These are phyloP conservation scores for Cutaneotrichosporon mucoides DNA, from an alignment of 1,284 basidiomycete genomes.

Conservation along the genomic window DNA sequence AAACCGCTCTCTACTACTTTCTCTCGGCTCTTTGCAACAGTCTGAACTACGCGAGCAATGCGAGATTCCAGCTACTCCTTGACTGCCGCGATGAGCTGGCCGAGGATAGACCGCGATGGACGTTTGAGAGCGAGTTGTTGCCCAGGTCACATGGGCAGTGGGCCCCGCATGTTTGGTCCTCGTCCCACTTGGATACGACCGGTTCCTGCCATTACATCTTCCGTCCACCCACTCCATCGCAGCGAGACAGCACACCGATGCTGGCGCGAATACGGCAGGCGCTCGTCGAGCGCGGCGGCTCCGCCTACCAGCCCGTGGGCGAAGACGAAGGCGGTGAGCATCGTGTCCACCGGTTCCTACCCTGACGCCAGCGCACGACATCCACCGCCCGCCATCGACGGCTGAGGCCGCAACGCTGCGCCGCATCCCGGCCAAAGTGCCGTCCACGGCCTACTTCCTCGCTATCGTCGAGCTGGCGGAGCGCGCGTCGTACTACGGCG, in stretches of 20 bases:
- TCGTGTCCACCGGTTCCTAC: too few relatives aligned
- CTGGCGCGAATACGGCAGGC: constrained; percentile 1
- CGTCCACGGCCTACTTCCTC: constrained; percentile 21
- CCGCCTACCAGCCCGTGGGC: not conserved
- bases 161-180: not conserved
- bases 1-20: too few relatives aligned
- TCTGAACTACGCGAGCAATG: too few relatives aligned
- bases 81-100: too few relatives aligned
- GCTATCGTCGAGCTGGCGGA: constrained; percentile 41
- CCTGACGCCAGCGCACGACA: not conserved
- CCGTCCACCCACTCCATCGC: not conserved
- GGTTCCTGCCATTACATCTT: not conserved
- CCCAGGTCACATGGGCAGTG: not conserved
- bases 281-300: not conserved
- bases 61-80: too few relatives aligned
- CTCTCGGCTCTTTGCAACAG: too few relatives aligned
- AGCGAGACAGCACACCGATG: not conserved
- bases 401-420: constrained; percentile 10
- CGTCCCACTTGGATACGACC: not conserved
- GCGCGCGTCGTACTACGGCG: constrained; percentile 30
- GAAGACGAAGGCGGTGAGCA: not conserved
- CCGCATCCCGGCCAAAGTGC: constrained; percentile 18
- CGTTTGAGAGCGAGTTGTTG: not conserved
- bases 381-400: not conserved
- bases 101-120: not conserved